Evolutionary conservation across 192 early-diverging fungal species (phyloP).

Genomic region (Umbelopsis sp.): DNA sequence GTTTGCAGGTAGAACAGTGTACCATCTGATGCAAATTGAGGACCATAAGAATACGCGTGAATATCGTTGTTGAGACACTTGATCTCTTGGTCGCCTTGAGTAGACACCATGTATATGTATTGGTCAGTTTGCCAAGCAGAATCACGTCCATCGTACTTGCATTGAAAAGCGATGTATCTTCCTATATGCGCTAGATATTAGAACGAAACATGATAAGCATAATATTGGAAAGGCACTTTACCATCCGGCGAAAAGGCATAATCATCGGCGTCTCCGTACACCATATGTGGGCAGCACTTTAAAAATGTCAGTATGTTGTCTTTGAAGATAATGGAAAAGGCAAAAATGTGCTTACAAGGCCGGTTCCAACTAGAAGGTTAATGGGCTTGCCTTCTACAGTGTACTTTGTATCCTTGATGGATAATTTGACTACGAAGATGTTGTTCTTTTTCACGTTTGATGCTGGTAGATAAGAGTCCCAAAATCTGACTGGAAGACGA

Average conservation of each 20-base stretch:
- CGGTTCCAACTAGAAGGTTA: conserved; percentile 50
- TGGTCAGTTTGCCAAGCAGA: conserved; percentile 74
- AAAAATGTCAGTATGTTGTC: neutral
- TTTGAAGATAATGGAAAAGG: conserved; percentile 5
- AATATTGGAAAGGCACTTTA: neutral
- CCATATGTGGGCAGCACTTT: conserved; percentile 38
- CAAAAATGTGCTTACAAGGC: conserved; percentile 26
- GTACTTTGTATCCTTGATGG: conserved; percentile 34
- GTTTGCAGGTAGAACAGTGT: conserved; percentile 72
- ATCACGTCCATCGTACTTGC: conserved; percentile 57
- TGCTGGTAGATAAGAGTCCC: conserved; percentile 62
- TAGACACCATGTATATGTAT: conserved; percentile 64
- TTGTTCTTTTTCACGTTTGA: conserved; percentile 53
- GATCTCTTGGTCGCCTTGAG: conserved; percentile 47
- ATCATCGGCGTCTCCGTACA: conserved; percentile 55
- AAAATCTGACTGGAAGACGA: conserved; percentile 72
- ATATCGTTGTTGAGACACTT: conserved; percentile 43
- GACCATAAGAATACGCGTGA: conserved; percentile 59
- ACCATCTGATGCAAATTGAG: conserved; percentile 66
- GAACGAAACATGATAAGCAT: neutral
- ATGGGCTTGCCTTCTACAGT: conserved; percentile 46
- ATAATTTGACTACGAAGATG: conserved; percentile 52
- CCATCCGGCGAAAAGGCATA: conserved; percentile 69
- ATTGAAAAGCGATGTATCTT: conserved; percentile 61
- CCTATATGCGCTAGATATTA: neutral